Evolutionary conservation across 2,329 filamentous ascomycete genomes (phyloP), one percentile per base, ranked within the genome.

Genomic region (Stachybotrys elegans): DNA sequence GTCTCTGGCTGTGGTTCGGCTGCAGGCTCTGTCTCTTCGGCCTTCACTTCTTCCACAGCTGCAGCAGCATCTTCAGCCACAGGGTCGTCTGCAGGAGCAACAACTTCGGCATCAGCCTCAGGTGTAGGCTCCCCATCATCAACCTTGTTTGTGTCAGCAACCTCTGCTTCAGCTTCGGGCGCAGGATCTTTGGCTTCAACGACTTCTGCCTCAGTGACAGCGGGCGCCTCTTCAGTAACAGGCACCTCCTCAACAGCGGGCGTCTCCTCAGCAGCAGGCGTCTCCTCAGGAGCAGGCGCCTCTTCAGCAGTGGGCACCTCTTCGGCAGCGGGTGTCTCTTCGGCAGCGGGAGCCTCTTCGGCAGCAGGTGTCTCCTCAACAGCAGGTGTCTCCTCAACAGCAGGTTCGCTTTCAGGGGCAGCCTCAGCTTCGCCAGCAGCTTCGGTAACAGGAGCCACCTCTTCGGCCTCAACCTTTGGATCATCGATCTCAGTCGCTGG

Each of bases 401-500:
- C 36, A 13, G 8, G n/a, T n/a, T 22, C 36, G 12, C 23, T 21
- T 23, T 22, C 29, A 13, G 12, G 12, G 5, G 11, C 6, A 32
- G 29, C 14, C 6, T 39, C 36, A 29, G 46, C 27, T 37, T 57
- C 53, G 12, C 41, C 43, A 20, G 49, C 47, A 23, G 50, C 46
- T 31, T 54, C 44, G 21, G 40, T 40, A 3, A 4, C 19, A 7
- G 20, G n/a, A 3, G 19, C 22, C 7, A 6, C 31, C 13, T 14
- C 20, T n/a, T 23, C 22, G n/a, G 22, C 31, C 22, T n/a, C 22
- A 14, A 16, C 21, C 13, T 16, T 16, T 6, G 29, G 14, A 32
- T 32, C 12, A 13, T 32, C 29, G 29, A n/a, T 31, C 23, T 27
- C 37, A 29, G 35, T 32, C 13, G 31, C 16, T 19, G 43, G 21